Evolutionary conservation across 2,329 filamentous ascomycete genomes (phyloP), one percentile per base, ranked within the genome.

Genomic region (Penicillium aurantiogriseum): DNA sequence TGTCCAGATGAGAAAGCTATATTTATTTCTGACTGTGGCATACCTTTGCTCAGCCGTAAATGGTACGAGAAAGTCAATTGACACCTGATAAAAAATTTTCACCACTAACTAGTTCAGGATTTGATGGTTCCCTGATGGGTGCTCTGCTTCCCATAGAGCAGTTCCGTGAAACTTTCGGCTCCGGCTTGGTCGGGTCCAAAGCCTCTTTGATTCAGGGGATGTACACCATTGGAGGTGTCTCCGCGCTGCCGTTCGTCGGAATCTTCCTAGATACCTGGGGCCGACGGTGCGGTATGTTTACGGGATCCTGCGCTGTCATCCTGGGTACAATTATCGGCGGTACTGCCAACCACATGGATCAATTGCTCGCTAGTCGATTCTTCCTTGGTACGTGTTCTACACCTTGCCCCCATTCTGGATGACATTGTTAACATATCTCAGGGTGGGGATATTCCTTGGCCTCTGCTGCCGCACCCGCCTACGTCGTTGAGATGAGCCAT

Each of bases 401-500:
- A n/a, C 15, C 6, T 15, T 1, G 4, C 9, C 10, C 13, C 33
- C 15, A 5, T 19, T 33, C 6, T 15, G 8, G 13, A 31, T 13
- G 4, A 2, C 11, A 15, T 5, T 39, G 25, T 15, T 54, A 33
- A 54, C n/a, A n/a, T 39, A 19, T 25, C 33, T 5, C 13, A 55
- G 58, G 82, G 7, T 82, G 83, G 56, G 85, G 85, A 39, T 83
- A 85, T 42, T 79, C 81, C 2, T 83, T 88, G 57, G 81, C 82
- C 4, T 80, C 82, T 5, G 80, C 83, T 3, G 84, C 85, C 9
- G 85, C 83, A 1, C 86, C 86, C 2, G 81, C 84, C 19, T 88
- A 87, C 67, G 82, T 83, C 15, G 82, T 85, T 42, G 86, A 89
- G 68, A 79, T 86, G 57, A 80, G 84, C 1, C 86, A 88, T 65